Evolutionary conservation across 2,329 filamentous ascomycete species (phyloP).

Genomic region (Colletotrichum sp.): DNA sequence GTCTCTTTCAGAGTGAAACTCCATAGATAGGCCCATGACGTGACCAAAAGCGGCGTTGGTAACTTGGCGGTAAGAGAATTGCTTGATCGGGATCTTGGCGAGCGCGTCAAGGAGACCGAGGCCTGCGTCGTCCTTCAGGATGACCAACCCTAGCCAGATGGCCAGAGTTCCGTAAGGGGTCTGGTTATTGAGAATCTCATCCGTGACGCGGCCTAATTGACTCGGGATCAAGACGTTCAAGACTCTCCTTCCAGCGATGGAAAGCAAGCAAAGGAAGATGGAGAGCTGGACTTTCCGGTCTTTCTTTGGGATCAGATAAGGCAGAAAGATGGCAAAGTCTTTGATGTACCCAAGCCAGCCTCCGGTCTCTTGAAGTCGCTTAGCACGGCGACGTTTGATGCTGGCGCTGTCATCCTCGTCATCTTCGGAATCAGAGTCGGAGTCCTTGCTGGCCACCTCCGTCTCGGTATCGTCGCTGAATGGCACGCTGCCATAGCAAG

Average conservation of each 20-base stretch:
- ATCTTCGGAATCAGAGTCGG: slow-evolving; percentile 5
- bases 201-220: slow-evolving; percentile 34
- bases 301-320: slow-evolving; percentile 32
- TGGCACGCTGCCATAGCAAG: not conserved
- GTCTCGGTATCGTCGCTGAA: not conserved
- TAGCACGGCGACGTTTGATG: slow-evolving; percentile 29
- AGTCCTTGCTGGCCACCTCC: not conserved
- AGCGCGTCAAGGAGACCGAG: slow-evolving; percentile 24
- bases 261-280: slow-evolving; percentile 26
- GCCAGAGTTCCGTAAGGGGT: not conserved
- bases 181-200: slow-evolving; percentile 27
- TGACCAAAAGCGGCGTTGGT: slow-evolving; percentile 68
- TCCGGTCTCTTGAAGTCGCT: slow-evolving; percentile 29
- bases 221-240: slow-evolving; percentile 34
- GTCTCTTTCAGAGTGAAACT: slow-evolving; percentile 70
- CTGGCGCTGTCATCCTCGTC: slow-evolving; percentile 26
- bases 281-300: slow-evolving; percentile 33
- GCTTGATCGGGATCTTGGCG: slow-evolving; percentile 37
- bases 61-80: slow-evolving; percentile 55
- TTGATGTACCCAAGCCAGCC: slow-evolving; percentile 34
- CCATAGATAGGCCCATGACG: slow-evolving; percentile 71
- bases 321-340: slow-evolving; percentile 33
- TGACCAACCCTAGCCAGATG: not conserved
- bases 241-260: slow-evolving; percentile 25
- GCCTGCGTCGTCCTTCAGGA: not conserved